These are phyloP conservation scores for Pseudonectria buxi DNA, from an alignment of 2,329 filamentous ascomycete species.

Conservation along the genomic window DNA sequence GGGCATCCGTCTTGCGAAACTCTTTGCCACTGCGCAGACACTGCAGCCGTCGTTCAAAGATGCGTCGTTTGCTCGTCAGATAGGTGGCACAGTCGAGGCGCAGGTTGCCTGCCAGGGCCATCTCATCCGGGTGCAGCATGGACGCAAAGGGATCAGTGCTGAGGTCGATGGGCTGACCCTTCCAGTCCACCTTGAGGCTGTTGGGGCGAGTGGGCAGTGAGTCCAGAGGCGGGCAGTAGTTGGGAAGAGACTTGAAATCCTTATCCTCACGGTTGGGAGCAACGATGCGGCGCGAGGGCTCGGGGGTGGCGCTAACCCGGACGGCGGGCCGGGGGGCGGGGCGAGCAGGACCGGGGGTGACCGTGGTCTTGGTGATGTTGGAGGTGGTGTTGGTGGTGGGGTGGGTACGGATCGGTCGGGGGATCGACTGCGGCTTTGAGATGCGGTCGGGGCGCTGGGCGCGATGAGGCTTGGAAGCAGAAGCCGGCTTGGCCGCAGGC, in stretches of 20 bases:
- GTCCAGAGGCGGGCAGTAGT: slow-evolving; percentile 64
- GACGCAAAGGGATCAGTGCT: slow-evolving; percentile 61
- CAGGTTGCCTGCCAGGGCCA: slow-evolving; percentile 68
- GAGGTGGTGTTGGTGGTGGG: slow-evolving; percentile 14
- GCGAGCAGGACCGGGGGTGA: slow-evolving; percentile 21
- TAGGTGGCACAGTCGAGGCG: slow-evolving; percentile 84
- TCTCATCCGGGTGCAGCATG: slow-evolving; percentile 71
- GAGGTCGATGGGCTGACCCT: slow-evolving; percentile 71
- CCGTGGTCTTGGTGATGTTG: background rate
- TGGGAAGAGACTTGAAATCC: slow-evolving; percentile 64
- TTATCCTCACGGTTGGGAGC: slow-evolving; percentile 73
- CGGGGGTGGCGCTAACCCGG: slow-evolving; percentile 40
- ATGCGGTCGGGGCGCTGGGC: slow-evolving; percentile 27
- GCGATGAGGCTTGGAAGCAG: slow-evolving; percentile 21
- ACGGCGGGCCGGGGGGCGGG: slow-evolving; percentile 23
- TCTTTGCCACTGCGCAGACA: slow-evolving; percentile 65
- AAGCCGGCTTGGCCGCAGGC: slow-evolving; percentile 33
- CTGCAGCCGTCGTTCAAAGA: slow-evolving; percentile 72
- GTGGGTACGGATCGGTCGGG: slow-evolving; percentile 30
- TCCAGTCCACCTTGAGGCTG: slow-evolving; percentile 80
- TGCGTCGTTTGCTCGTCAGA: slow-evolving; percentile 84
- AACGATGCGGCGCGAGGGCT: slow-evolving; percentile 44
- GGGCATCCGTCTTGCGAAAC: slow-evolving; percentile 91
- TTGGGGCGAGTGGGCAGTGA: slow-evolving; percentile 62
- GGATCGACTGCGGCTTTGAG: slow-evolving; percentile 28